phyloP scores from a whole-genome alignment of 805 yeast genomes.

The Kodamaea fukazawae region DNA sequence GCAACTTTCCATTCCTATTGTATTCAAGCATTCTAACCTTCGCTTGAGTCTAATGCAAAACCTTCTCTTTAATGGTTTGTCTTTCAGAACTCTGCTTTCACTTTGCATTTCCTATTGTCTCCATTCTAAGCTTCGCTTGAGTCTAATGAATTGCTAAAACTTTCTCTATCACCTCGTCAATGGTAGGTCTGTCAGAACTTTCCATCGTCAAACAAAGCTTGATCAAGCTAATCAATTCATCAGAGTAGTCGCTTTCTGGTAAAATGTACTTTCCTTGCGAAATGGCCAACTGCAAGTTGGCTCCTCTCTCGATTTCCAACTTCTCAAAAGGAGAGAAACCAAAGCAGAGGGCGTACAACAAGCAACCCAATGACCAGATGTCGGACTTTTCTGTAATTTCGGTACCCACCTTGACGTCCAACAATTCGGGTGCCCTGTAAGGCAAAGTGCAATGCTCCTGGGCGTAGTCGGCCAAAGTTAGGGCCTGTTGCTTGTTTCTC shows the following conservation, averaged over 20 bases:
- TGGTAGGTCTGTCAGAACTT: constrained; percentile 58
- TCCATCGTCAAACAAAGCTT: constrained; percentile 60
- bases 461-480: constrained; percentile 74
- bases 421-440: constrained; percentile 85
- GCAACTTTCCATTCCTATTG: no score
- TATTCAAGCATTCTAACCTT: no score
- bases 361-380: constrained; percentile 90
- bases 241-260: constrained; percentile 54
- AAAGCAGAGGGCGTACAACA: constrained; percentile 73
- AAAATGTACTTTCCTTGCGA: constrained; percentile 60
- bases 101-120: no score
- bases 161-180: constrained; percentile 54
- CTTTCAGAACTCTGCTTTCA: no score
- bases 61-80: no score
- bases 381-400: constrained; percentile 72
- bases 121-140: no score
- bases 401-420: constrained; percentile 71
- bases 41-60: no score
- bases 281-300: constrained; percentile 74
- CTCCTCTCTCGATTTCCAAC: constrained; percentile 78
- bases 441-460: constrained; percentile 84
- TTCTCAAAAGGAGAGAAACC: constrained; percentile 85
- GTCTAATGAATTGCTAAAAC: constrained; percentile 39
- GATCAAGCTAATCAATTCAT: constrained; percentile 55
- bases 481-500: constrained; percentile 63